Percentiles rank a stretch among this genome's conserved stretches.
Evolutionary conservation across 768 basidiomycete genomes (phyloP).

Genomic region (Lactarius akahatsu): DNA sequence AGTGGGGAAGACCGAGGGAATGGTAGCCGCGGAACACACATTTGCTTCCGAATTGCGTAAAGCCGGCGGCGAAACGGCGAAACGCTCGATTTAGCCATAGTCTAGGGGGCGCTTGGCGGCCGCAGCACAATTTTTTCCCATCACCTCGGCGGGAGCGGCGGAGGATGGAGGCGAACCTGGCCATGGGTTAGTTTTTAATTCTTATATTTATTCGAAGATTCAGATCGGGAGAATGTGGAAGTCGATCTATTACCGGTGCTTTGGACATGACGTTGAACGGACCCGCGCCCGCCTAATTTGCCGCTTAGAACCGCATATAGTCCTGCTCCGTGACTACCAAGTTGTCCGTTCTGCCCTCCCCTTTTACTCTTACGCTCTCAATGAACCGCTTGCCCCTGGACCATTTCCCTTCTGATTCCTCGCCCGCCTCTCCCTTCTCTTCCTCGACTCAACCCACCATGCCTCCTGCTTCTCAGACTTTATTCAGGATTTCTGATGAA

Average conservation of each 20-base stretch:
- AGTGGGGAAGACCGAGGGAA: background rate
- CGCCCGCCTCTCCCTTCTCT: background rate
- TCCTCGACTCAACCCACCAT: constrained; percentile 4
- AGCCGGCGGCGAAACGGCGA: constrained; percentile 29
- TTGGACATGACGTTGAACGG: constrained; percentile 18
- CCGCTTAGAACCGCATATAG: constrained; percentile 26
- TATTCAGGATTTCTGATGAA: constrained; percentile 26
- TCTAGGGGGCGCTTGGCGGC: background rate
- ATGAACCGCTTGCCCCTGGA: constrained; percentile 23
- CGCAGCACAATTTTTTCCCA: background rate
- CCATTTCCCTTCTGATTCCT: constrained; percentile 7
- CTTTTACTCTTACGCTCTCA: background rate
- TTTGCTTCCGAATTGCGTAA: constrained; percentile 21
- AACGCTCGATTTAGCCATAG: constrained; percentile 3
- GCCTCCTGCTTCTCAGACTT: constrained; percentile 18
- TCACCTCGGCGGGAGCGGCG: constrained; percentile 15
- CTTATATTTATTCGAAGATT: constrained; percentile 5
- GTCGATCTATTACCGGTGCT: constrained; percentile 16
- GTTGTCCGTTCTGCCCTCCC: background rate
- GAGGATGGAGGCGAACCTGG: background rate
- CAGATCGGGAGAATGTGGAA: constrained; percentile 12
- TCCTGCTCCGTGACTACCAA: constrained; percentile 19
- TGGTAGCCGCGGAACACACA: constrained; percentile 16
- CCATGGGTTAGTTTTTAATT: background rate
- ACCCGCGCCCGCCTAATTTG: constrained; percentile 21